phyloP scores from a whole-genome alignment of 2,329 filamentous ascomycete species.

The Alternaria postmessia region DNA sequence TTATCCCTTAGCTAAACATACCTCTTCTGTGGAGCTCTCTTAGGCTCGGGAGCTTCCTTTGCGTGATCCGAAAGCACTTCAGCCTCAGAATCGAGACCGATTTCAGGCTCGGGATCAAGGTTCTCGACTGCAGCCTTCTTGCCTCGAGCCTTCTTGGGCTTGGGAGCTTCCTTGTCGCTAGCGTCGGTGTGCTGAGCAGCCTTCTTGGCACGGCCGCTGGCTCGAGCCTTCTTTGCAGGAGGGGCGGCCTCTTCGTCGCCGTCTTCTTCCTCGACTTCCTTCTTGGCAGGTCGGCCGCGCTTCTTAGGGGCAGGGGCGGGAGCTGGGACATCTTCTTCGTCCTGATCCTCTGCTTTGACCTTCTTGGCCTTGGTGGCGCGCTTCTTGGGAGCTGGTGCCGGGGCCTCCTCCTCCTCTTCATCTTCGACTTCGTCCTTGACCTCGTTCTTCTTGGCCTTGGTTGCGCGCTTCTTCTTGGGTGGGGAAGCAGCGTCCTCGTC shows the following conservation, averaged over 20 bases:
- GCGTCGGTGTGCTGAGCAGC: slow-evolving; percentile 14
- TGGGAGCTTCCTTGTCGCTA: slow-evolving; percentile 25
- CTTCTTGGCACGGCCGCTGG: slow-evolving; percentile 21
- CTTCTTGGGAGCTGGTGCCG: slow-evolving; percentile 44
- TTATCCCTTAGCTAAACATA: slow-evolving; percentile 9
- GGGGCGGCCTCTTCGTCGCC: slow-evolving; percentile 34
- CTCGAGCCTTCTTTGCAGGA: slow-evolving; percentile 28
- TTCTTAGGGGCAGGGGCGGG: slow-evolving; percentile 42
- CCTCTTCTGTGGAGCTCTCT: slow-evolving; percentile 42
- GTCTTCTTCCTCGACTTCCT: slow-evolving; percentile 33
- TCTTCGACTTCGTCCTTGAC: slow-evolving; percentile 42
- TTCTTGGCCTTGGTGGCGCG: slow-evolving; percentile 18
- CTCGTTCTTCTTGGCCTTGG: slow-evolving; percentile 36
- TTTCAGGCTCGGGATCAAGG: slow-evolving; percentile 24
- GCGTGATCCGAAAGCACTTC: slow-evolving; percentile 14
- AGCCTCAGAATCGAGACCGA: slow-evolving; percentile 13
- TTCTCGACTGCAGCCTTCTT: slow-evolving; percentile 17
- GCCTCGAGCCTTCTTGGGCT: slow-evolving; percentile 40
- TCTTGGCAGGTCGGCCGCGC: slow-evolving; percentile 19
- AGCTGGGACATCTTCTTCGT: slow-evolving; percentile 41
- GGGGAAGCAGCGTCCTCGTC: slow-evolving; percentile 24
- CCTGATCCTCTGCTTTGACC: slow-evolving; percentile 23
- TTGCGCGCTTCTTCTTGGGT: slow-evolving; percentile 55
- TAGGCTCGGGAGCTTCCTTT: slow-evolving; percentile 10
- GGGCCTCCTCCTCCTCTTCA: slow-evolving; percentile 36